Evolutionary conservation across 208 protist genomes (phyloP).

Genomic region (Trypanosoma avium): DNA sequence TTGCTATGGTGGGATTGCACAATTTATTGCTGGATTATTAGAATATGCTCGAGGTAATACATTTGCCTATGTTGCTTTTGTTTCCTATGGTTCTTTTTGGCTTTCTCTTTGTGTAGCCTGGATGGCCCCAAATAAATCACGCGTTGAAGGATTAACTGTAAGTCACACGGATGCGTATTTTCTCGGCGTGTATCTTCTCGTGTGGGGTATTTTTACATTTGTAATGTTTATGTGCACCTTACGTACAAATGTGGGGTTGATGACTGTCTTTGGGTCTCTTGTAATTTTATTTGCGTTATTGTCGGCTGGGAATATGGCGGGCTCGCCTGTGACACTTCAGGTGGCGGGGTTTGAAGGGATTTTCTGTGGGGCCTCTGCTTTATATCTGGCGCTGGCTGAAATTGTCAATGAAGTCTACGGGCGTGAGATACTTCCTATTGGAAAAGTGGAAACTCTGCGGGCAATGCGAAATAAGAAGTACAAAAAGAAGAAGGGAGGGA

Average conservation of each 20-base stretch:
- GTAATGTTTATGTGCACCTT: constrained; percentile 25
- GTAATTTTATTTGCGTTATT: constrained; percentile 41
- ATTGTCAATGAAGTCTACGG: constrained; percentile 49
- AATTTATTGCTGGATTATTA: constrained; percentile 61
- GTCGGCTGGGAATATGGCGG: constrained; percentile 34
- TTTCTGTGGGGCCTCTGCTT: constrained; percentile 41
- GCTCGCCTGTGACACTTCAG: constrained; percentile 9
- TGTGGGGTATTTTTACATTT: constrained; percentile 32
- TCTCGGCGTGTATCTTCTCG: constrained; percentile 21
- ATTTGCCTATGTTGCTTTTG: constrained; percentile 48
- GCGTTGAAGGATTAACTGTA: not conserved
- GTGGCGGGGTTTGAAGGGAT: constrained; percentile 49
- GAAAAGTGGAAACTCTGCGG: constrained; percentile 3
- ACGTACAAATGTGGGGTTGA: constrained; percentile 14
- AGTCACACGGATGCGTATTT: constrained; percentile 7
- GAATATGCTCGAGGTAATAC: constrained; percentile 50
- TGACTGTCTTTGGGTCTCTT: constrained; percentile 23
- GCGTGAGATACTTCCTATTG: constrained; percentile 33
- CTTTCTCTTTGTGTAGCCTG: constrained; percentile 41
- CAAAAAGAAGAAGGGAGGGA: too few species aligned
- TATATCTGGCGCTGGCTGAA: constrained; percentile 56
- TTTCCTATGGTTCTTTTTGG: constrained; percentile 58
- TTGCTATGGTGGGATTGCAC: constrained; percentile 48
- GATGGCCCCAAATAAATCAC: constrained; percentile 35
- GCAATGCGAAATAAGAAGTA: not conserved